Evolutionary conservation across 495 filamentous ascomycete species (phyloP).

Genomic region (Hypoxylon trugodes): DNA sequence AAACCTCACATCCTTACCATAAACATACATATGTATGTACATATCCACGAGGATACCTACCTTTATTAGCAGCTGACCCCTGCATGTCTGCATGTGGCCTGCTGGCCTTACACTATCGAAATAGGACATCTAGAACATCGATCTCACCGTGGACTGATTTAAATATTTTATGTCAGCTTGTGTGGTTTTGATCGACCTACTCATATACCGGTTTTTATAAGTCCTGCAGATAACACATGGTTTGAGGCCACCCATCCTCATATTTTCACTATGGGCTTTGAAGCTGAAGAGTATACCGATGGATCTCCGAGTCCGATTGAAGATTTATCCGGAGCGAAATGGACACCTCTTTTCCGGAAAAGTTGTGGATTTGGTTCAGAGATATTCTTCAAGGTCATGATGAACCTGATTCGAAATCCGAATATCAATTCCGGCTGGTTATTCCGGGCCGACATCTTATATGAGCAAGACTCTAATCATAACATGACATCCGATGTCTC

Average conservation of each 20-base stretch:
- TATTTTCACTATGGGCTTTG: constrained; percentile 41
- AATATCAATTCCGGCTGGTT: constrained; percentile 85
- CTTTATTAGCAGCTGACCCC: constrained; percentile 34
- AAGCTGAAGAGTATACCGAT: constrained; percentile 47
- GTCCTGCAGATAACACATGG: constrained; percentile 20
- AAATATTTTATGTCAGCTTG: constrained; percentile 22
- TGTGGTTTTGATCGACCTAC: constrained; percentile 24
- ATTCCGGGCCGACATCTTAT: constrained; percentile 85
- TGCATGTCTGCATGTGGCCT: constrained; percentile 32
- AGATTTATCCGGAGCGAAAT: constrained; percentile 45
- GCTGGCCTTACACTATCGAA: no score
- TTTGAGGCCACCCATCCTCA: constrained; percentile 21
- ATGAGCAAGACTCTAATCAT: constrained; percentile 51
- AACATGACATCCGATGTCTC: constrained; percentile 13
- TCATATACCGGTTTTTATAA: constrained; percentile 10
- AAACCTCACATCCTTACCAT: neutral
- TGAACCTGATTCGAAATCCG: constrained; percentile 81
- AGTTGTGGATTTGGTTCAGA: constrained; percentile 65
- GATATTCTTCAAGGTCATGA: constrained; percentile 69
- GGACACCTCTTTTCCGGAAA: constrained; percentile 61
- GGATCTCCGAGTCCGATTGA: constrained; percentile 43
- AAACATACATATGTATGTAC: neutral
- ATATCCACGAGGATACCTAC: constrained; percentile 23
- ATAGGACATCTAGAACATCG: constrained; percentile 34
- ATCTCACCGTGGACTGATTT: constrained; percentile 12